Conservation (phyloP, 139 green algal species). For the Coelastrella sp. region DNA sequence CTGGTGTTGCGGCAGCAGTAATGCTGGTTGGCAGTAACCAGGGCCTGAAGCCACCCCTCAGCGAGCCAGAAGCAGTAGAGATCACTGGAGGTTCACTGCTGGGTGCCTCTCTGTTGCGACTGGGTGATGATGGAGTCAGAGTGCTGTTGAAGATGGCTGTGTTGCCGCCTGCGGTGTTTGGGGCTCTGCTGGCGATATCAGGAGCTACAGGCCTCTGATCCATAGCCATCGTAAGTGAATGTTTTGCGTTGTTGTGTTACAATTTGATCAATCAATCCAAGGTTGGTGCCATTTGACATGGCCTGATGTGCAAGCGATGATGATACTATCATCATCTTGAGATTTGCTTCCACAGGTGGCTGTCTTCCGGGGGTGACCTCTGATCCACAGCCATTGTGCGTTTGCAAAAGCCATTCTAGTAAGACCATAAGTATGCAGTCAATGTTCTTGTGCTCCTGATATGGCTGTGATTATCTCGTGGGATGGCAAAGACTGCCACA, state of each 20-base stretch:
- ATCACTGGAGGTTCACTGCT: background rate
- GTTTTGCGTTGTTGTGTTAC: background rate
- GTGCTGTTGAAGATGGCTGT: conserved; percentile 31
- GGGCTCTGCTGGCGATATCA: conserved; percentile 51
- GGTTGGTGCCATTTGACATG: background rate
- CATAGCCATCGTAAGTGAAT: conserved; percentile 53
- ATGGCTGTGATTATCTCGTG: too few relatives aligned
- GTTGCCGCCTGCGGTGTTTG: conserved; percentile 51
- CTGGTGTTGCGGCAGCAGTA: background rate
- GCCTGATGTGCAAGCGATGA: too few relatives aligned
- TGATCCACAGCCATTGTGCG: too few relatives aligned
- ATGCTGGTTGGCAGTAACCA: background rate
- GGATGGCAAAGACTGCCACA: too few relatives aligned
- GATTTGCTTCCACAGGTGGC: too few relatives aligned
- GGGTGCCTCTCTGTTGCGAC: background rate
- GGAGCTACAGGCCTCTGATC: conserved; percentile 59
- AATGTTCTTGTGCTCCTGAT: too few relatives aligned
- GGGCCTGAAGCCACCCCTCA: background rate
- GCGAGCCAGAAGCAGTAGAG: background rate
- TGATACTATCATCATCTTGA: too few relatives aligned
- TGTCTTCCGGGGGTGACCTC: too few relatives aligned
- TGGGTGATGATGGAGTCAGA: background rate
- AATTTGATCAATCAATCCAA: background rate
- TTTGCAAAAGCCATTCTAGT: too few relatives aligned
- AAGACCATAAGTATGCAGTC: too few relatives aligned